Base-by-base conservation (phyloP, 768 basidiomycete genomes). In the Naganishia onofrii region DNA sequence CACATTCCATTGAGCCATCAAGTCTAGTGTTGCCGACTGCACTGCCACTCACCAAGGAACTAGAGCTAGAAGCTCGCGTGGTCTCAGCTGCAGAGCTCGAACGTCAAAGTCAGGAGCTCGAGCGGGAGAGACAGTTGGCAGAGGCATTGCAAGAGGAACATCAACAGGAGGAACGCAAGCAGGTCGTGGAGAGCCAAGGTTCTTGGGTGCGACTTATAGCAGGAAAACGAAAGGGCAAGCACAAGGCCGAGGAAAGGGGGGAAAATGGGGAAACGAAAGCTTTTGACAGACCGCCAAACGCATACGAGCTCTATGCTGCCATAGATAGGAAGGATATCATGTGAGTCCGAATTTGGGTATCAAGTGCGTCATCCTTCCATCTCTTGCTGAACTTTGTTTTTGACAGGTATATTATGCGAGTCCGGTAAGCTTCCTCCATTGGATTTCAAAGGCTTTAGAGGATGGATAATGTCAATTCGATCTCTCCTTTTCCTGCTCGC, bases 321-420 rank as follows among this genome's bases (percentile, higher is more conserved):
- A 85, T 97, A 26, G 94, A 98, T 74, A 84, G 84, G 44, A 90
- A 89, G 76, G 90, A 97, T 80, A 83, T 95, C 86, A 88, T 78
- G 91, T 93, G 69, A 66, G 88, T 85, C 44, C 26, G 42, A 10
- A 29, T 65, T 58, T 32, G 38, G 17, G 1, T 6, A 21, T 4
- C 5, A 29, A 1, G 26, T 10, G 5, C 13, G 38, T 21, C n/a
- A n/a, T n/a, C n/a, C 23, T 32, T 44, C 10, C 28, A 26, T 21
- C 17, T 26, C 17, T 64, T 34, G 36, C 38, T 29, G 13, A n/a
- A 4, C 3, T n/a, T 31, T 23, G n/a, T n/a, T 19, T 5, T 17
- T 31, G 21, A n/a, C 58, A 73, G 79, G 23, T 79, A 75, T 66
- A 79, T 81, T 70, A 79, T 79, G 77, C 28, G 80, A 31, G 78